Base-by-base conservation (phyloP, 2,329 filamentous ascomycete genomes). In the Colletotrichum cordylinicola region DNA sequence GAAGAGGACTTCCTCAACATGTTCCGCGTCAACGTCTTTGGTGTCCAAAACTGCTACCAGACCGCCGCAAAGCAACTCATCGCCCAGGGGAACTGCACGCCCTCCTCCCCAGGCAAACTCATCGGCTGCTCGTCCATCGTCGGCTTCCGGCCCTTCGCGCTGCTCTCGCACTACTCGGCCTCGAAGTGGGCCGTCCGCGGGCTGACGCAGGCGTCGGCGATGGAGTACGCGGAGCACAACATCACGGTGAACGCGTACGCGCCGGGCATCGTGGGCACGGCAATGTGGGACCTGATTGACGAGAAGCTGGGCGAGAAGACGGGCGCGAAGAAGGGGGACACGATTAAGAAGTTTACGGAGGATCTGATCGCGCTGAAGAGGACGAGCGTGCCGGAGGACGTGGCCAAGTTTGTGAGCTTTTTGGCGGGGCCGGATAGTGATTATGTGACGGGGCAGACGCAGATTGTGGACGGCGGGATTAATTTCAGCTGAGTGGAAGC, bases 221-320 rank as follows among this genome's bases (percentile, higher is more conserved):
- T 93, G 87, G 92, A 93, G 77, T 86, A 94, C 83, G 92, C 92
- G 0, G 82, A 84, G 62, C 88, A 94, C 80, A 86, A 90, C 74
- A 94, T 94, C 81, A 93, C 91, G 0, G 92, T 90, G 24, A 94
- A 94, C 78, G 89, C 90, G 0, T 94, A 94, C 79, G 92, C 91
- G 0, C 93, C 93, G 0, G 93, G 93, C 0, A 93, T 94, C 64
- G 91, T 94, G 0, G 91, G 89, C 0, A 94, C 92, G 0, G 85
- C 87, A 0, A 94, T 94, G 92, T 94, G 92, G 92, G 92, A 94
- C 61, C 80, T 91, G 3, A 93, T 94, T 70, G 93, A 94, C 76
- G 89, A 90, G 77, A 89, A 89, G 73, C 77, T 75, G n/a, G 73
- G 73, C 43, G 73, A 73, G 73, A 86, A 89, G 80, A 86, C 87